Evolutionary conservation across 2,329 filamentous ascomycete genomes (phyloP).

Genomic region (Microcera coccophila): DNA sequence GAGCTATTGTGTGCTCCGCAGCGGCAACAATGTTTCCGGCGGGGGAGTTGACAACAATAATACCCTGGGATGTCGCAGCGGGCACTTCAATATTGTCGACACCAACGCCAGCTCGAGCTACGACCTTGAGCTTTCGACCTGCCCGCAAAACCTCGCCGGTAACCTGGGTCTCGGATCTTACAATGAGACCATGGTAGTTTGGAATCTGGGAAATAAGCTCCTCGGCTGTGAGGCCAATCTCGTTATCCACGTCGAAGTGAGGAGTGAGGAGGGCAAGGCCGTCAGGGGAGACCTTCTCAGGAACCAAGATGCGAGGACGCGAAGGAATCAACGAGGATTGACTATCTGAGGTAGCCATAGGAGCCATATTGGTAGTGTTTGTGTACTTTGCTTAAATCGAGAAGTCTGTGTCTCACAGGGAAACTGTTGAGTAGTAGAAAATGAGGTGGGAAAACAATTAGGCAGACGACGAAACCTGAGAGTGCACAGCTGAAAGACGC

Average conservation of each 20-base stretch:
- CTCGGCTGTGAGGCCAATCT: slow-evolving; percentile 56
- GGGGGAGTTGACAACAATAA: slow-evolving; percentile 77
- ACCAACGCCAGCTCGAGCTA: slow-evolving; percentile 75
- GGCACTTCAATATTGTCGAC: slow-evolving; percentile 79
- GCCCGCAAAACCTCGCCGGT: slow-evolving; percentile 63
- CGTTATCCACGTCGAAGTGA: slow-evolving; percentile 66
- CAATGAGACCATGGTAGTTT: slow-evolving; percentile 70
- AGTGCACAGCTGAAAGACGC: not conserved
- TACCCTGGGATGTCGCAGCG: slow-evolving; percentile 66
- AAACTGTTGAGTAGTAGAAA: no score
- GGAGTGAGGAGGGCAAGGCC: slow-evolving; percentile 65
- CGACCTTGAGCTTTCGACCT: slow-evolving; percentile 67
- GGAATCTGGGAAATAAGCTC: slow-evolving; percentile 65
- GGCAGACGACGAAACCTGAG: no score
- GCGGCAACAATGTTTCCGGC: slow-evolving; percentile 77
- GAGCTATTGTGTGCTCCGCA: slow-evolving; percentile 71
- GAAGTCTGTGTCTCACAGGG: no score
- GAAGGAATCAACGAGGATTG: slow-evolving; percentile 5
- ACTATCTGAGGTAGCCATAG: slow-evolving; percentile 24
- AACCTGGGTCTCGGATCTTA: slow-evolving; percentile 79
- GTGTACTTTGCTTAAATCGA: not conserved
- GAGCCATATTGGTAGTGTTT: slow-evolving; percentile 22
- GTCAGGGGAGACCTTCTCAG: slow-evolving; percentile 77
- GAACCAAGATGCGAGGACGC: slow-evolving; percentile 59
- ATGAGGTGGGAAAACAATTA: no score